A percentile compares a stretch with the other conserved stretches of the same genome.
phyloP scores from a whole-genome alignment of 2,329 filamentous ascomycete genomes.

The Endocalyx cinctus region DNA sequence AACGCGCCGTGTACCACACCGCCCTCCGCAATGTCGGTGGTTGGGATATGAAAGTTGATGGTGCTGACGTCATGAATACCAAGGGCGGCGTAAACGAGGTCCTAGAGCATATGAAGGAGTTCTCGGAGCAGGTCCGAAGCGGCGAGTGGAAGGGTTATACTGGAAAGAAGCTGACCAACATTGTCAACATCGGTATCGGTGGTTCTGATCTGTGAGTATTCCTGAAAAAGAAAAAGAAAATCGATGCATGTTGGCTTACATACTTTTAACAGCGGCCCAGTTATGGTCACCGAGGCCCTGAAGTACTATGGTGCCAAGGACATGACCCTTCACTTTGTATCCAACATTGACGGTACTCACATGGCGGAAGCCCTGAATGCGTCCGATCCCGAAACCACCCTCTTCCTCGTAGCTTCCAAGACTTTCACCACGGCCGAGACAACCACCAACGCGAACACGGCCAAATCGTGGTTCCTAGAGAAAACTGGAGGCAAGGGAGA shows the following conservation, averaged over 20 bases:
- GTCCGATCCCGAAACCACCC: conserved; percentile 94
- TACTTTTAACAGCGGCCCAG: conserved; percentile 64
- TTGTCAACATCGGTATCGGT: conserved; percentile 97
- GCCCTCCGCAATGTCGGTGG: conserved; percentile 87
- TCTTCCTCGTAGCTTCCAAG: conserved; percentile 98
- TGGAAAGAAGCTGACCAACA: conserved; percentile 94
- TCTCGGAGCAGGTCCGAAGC: conserved; percentile 89
- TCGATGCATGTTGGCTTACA: neutral
- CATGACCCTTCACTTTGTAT: conserved; percentile 94
- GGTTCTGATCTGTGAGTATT: conserved; percentile 87
- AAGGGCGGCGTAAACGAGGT: conserved; percentile 86
- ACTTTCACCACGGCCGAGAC: conserved; percentile 99
- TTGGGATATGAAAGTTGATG: conserved; percentile 79
- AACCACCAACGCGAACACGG: conserved; percentile 92
- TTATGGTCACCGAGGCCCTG: conserved; percentile 98
- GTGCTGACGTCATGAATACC: conserved; percentile 85
- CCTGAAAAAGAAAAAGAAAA: neutral
- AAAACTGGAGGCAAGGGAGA: conserved; percentile 70
- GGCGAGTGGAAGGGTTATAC: conserved; percentile 97
- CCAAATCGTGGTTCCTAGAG: conserved; percentile 95
- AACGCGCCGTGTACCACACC: conserved; percentile 91
- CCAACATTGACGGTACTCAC: conserved; percentile 99
- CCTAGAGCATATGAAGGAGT: conserved; percentile 96
- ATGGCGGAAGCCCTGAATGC: conserved; percentile 85
- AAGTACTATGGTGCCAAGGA: conserved; percentile 87